Base-by-base conservation (phyloP, 371 early-diverging fungal genomes). In the Mucor racemosus region DNA sequence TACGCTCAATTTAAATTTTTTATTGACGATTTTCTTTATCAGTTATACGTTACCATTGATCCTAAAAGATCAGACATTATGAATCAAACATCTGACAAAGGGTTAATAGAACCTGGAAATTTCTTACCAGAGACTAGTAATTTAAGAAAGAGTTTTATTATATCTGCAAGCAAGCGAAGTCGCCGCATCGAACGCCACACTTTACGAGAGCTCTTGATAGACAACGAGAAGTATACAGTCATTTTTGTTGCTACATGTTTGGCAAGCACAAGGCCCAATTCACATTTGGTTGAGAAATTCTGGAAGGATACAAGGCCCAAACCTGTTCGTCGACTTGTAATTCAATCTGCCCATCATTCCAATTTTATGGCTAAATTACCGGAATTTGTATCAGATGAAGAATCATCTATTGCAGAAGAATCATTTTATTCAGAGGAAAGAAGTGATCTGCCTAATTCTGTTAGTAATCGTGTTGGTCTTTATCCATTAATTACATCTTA, bases 391-490 rank as follows among this genome's bases (percentile, higher is more conserved):
- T 36, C 33, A 15, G 38, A 39, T 14, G 59, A 71, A 26, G 71
- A 71, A 38, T 17, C 33, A 38, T 14, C 42, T 14, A 58, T 33
- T 19, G 67, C 67, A 11, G 33, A 62, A 8, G 46, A 62, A 4
- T 62, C 67, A 10, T 71, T 71, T 46, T 71, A 59, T 35, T 17
- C 21, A 4, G 71, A 71, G 15, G 67, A 66, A 55, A 56, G 60
- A 13, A 44, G 54, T n/a, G 60, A 63, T 14, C 36, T 35, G 8
- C 15, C 64, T 9, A 42, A 54, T 17, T 66, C 71, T 10, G 46
- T 71, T 11, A 53, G 63, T 15, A 63, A 44, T 6, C 41, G 46
- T 15, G 35, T 59, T 44, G 71, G 66, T 15, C 36, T 66, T 6
- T 40, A 39, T 3, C 46, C 50, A 13, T 59, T 59, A 5, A 5